These are phyloP conservation scores for Wickerhamomyces alni DNA, from an alignment of 805 yeast genomes.

Conservation along the genomic window DNA sequence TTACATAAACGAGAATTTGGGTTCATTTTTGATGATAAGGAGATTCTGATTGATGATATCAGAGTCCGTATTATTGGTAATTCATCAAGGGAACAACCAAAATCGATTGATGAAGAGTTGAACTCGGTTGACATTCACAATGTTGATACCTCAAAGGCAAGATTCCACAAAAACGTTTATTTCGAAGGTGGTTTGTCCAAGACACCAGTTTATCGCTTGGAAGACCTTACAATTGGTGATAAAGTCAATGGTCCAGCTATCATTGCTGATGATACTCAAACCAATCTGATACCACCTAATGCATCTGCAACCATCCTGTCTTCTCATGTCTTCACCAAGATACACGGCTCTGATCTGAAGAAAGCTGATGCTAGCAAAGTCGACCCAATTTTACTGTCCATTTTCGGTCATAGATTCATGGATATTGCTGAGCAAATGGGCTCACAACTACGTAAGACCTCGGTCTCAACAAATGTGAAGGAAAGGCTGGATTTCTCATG, in stretches of 20 bases:
- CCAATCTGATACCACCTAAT: slow-evolving; percentile 64
- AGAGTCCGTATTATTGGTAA: slow-evolving; percentile 73
- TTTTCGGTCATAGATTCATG: slow-evolving; percentile 82
- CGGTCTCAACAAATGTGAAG: slow-evolving; percentile 78
- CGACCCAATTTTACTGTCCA: slow-evolving; percentile 70
- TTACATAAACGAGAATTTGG: slow-evolving; percentile 71
- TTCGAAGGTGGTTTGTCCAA: slow-evolving; percentile 46
- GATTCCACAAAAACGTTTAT: slow-evolving; percentile 42
- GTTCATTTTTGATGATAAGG: slow-evolving; percentile 50
- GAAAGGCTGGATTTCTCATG: slow-evolving; percentile 82
- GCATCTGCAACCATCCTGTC: slow-evolving; percentile 49
- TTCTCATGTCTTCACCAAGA: slow-evolving; percentile 53
- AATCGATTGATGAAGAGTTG: slow-evolving; percentile 48
- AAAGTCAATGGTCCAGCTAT: slow-evolving; percentile 65
- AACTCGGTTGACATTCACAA: slow-evolving; percentile 25
- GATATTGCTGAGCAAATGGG: slow-evolving; percentile 93
- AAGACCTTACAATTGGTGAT: slow-evolving; percentile 48
- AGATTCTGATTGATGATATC: slow-evolving; percentile 63
- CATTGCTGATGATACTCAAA: slow-evolving; percentile 76
- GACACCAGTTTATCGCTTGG: slow-evolving; percentile 52
- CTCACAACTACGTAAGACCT: slow-evolving; percentile 66
- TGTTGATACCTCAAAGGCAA: slow-evolving; percentile 22
- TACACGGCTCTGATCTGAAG: slow-evolving; percentile 10
- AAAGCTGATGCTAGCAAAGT: slow-evolving; percentile 28
- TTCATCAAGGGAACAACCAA: slow-evolving; percentile 35